Percentiles rank a stretch among this genome's conserved stretches.
Conservation (phyloP, 1,284 basidiomycete species). For the Trametes versicolor region DNA sequence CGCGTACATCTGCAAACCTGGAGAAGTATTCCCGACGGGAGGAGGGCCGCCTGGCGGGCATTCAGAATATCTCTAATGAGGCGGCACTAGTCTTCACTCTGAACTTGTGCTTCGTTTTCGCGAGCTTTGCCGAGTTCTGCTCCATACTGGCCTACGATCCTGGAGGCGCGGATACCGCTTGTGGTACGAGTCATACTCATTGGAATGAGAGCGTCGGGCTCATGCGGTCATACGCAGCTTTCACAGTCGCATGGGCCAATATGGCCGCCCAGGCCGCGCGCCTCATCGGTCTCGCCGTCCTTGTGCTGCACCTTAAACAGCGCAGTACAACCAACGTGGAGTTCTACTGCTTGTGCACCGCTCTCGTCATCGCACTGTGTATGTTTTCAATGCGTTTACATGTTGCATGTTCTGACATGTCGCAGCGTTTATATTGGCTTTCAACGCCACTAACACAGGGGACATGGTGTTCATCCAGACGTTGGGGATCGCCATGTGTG, state of each 20-base stretch:
- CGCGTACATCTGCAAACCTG: constrained; percentile 14
- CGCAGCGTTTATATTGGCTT: constrained; percentile 54
- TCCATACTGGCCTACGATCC: constrained; percentile 51
- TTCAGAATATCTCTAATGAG: constrained; percentile 29
- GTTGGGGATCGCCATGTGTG: constrained; percentile 37
- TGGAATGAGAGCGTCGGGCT: not conserved
- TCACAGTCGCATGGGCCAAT: constrained; percentile 58
- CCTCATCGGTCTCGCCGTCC: constrained; percentile 54
- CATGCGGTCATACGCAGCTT: constrained; percentile 48
- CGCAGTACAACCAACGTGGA: constrained; percentile 49
- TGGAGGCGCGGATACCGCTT: constrained; percentile 44
- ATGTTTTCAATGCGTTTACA: constrained; percentile 26
- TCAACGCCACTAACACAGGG: constrained; percentile 54
- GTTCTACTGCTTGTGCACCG: constrained; percentile 46
- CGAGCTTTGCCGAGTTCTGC: constrained; percentile 54
- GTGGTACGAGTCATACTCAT: constrained; percentile 47
- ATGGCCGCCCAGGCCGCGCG: constrained; percentile 55
- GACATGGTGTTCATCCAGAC: constrained; percentile 29
- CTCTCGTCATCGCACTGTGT: constrained; percentile 54
- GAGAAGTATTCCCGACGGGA: constrained; percentile 12
- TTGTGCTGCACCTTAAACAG: constrained; percentile 52
- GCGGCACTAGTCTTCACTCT: constrained; percentile 51
- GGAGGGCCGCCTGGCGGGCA: not conserved
- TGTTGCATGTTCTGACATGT: constrained; percentile 11
- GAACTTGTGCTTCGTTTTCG: constrained; percentile 55